A percentile compares a stretch with the other conserved stretches of the same genome.
phyloP scores from a whole-genome alignment of 345 rosid species.

The Moricandia arvensis region DNA sequence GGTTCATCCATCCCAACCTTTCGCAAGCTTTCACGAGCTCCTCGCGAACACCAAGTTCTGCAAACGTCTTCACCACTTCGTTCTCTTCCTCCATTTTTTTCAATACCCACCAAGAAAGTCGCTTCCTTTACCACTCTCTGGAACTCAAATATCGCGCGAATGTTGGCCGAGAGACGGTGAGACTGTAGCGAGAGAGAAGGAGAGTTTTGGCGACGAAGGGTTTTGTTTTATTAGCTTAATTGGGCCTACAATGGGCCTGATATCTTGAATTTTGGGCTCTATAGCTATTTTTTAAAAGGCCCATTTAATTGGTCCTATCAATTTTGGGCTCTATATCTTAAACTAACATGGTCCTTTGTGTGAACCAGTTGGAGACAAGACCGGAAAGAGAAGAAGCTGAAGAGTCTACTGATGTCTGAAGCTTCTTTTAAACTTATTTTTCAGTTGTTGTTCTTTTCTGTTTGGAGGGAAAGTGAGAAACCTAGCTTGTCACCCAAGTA shows the following conservation, averaged over 20 bases:
- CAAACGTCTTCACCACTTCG: constrained; percentile 65
- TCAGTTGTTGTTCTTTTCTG: not conserved
- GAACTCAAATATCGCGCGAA: constrained; percentile 8
- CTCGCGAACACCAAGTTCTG: constrained; percentile 68
- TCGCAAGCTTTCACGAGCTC: constrained; percentile 76
- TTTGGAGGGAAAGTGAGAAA: constrained; percentile 21
- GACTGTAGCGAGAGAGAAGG: not conserved
- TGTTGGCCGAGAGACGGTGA: not conserved
- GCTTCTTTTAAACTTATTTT: constrained; percentile 3
- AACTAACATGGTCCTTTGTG: constrained; percentile 53
- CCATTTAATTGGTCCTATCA: too few species aligned
- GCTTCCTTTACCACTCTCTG: not conserved
- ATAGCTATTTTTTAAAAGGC: too few species aligned
- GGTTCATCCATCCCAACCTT: constrained; percentile 63
- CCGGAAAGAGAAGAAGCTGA: not conserved
- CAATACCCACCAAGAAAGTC: not conserved
- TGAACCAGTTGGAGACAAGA: constrained; percentile 51
- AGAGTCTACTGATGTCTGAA: not conserved
- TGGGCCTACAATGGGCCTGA: constrained; percentile 4
- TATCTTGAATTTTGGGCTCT: too few species aligned
- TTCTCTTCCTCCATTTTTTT: constrained; percentile 45
- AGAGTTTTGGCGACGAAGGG: not conserved
- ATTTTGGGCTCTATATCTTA: too few species aligned
- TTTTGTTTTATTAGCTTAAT: not conserved
- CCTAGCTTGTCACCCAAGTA: constrained; percentile 1